phyloP scores from a whole-genome alignment of 768 basidiomycete genomes.

The Harrya chromipes region DNA sequence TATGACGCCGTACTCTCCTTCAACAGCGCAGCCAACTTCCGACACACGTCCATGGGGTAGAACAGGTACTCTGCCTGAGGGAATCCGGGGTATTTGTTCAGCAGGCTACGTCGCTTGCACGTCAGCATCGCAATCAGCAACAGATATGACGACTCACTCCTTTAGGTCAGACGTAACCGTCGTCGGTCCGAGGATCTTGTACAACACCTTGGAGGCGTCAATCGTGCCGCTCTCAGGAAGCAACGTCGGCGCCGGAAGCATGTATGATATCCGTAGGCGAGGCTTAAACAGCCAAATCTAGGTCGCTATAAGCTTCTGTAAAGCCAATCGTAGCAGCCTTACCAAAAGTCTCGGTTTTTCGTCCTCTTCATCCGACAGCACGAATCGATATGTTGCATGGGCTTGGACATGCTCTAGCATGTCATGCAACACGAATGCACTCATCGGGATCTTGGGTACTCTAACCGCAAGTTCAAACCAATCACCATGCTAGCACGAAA shows the following conservation, averaged over 20 bases:
- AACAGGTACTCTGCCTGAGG: slow-evolving; percentile 85
- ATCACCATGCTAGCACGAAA: background rate
- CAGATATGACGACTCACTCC: slow-evolving; percentile 9
- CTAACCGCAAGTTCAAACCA: slow-evolving; percentile 21
- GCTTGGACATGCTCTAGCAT: slow-evolving; percentile 90
- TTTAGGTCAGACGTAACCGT: slow-evolving; percentile 38
- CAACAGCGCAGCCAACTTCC: slow-evolving; percentile 63
- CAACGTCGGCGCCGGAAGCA: slow-evolving; percentile 48
- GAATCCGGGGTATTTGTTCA: slow-evolving; percentile 76
- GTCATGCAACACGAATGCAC: slow-evolving; percentile 88
- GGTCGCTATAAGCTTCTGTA: background rate
- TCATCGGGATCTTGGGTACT: slow-evolving; percentile 53
- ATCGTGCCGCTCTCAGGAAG: slow-evolving; percentile 63
- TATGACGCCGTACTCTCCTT: slow-evolving; percentile 77
- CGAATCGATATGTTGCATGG: slow-evolving; percentile 91
- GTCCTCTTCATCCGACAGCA: slow-evolving; percentile 83
- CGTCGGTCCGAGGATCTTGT: slow-evolving; percentile 67
- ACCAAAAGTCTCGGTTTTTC: slow-evolving; percentile 79
- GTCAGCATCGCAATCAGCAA: slow-evolving; percentile 1
- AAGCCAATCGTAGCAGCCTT: slow-evolving; percentile 19
- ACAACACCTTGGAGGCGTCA: slow-evolving; percentile 80
- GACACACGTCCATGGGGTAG: slow-evolving; percentile 79
- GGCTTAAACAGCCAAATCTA: slow-evolving; percentile 98
- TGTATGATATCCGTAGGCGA: slow-evolving; percentile 74
- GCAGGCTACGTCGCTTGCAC: slow-evolving; percentile 36